A percentile compares a stretch with the other conserved stretches of the same genome.
These are phyloP conservation scores for Nicotiana tabacum DNA, from an alignment of 257 asterid species.

Conservation along the genomic window DNA sequence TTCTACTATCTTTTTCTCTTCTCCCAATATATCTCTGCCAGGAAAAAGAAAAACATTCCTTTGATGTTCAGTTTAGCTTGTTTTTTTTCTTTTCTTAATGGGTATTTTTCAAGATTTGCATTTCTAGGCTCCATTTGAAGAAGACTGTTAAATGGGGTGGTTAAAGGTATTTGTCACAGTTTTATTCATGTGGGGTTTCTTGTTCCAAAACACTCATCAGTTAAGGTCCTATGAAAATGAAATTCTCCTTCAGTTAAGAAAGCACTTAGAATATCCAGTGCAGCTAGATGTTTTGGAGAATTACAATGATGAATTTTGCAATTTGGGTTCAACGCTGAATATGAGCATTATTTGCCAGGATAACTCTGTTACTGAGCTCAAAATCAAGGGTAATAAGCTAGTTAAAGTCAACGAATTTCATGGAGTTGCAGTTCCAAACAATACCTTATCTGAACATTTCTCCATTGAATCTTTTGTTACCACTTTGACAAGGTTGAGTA, in stretches of 20 bases:
- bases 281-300: slow-evolving; percentile 39
- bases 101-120: slow-evolving; percentile 4
- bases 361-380: slow-evolving; percentile 36
- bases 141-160: slow-evolving; percentile 10
- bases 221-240: slow-evolving; percentile 55
- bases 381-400: slow-evolving; percentile 40
- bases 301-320: slow-evolving; percentile 38
- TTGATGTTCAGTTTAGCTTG: not conserved
- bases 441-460: slow-evolving; percentile 48
- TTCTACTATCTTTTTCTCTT: not conserved
- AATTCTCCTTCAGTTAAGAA: slow-evolving; percentile 53
- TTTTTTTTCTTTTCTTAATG: not conserved
- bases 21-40: not conserved
- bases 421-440: slow-evolving; percentile 35
- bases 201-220: slow-evolving; percentile 35
- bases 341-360: slow-evolving; percentile 49
- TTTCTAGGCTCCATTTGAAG: not conserved
- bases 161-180: slow-evolving; percentile 20
- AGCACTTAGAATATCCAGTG: slow-evolving; percentile 62
- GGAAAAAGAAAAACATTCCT: slow-evolving; percentile 3
- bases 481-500: slow-evolving; percentile 54
- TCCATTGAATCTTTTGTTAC: slow-evolving; percentile 59
- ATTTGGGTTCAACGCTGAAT: slow-evolving; percentile 34
- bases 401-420: slow-evolving; percentile 22
- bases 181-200: slow-evolving; percentile 35